Evolutionary conservation across 495 filamentous ascomycete genomes (phyloP).

Genomic region (Penicillium herquei): DNA sequence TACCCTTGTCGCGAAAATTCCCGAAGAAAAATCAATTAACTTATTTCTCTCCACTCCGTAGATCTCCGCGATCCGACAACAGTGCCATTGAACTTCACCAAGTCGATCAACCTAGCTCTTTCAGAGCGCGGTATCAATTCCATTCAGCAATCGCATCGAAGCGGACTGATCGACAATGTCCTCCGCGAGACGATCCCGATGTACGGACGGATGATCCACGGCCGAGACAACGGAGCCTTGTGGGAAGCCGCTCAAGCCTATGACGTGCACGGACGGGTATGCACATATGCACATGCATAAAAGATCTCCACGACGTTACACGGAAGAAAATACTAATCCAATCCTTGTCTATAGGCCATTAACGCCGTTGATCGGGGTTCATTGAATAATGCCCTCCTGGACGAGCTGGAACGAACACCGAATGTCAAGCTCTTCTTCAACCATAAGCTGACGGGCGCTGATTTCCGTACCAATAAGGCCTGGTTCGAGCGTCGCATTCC

Average conservation of each 20-base stretch:
- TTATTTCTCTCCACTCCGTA: conserved; percentile 31
- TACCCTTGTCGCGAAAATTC: conserved; percentile 14
- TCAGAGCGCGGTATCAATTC: conserved; percentile 94
- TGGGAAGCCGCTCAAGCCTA: conserved; percentile 83
- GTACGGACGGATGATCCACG: conserved; percentile 97
- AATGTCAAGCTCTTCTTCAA: conserved; percentile 92
- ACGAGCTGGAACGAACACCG: conserved; percentile 74
- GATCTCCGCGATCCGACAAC: conserved; percentile 85
- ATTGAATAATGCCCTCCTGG: conserved; percentile 83
- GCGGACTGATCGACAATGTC: conserved; percentile 68
- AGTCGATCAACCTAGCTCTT: conserved; percentile 93
- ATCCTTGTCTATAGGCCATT: conserved; percentile 43
- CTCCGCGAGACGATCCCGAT: conserved; percentile 82
- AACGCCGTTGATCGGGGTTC: conserved; percentile 70
- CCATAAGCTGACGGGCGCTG: conserved; percentile 84
- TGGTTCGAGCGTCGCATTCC: conserved; percentile 72
- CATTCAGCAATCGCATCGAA: conserved; percentile 62
- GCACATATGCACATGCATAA: conserved; percentile 17
- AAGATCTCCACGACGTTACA: neutral
- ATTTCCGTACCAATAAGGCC: conserved; percentile 72
- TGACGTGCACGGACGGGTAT: conserved; percentile 82
- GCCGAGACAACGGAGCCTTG: conserved; percentile 61
- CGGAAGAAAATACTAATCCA: neutral
- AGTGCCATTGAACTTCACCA: conserved; percentile 89
- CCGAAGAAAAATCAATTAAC: conserved; percentile 14